Evolutionary conservation across 345 rosid genomes (phyloP).

Genomic region (Populus ilicifolia): DNA sequence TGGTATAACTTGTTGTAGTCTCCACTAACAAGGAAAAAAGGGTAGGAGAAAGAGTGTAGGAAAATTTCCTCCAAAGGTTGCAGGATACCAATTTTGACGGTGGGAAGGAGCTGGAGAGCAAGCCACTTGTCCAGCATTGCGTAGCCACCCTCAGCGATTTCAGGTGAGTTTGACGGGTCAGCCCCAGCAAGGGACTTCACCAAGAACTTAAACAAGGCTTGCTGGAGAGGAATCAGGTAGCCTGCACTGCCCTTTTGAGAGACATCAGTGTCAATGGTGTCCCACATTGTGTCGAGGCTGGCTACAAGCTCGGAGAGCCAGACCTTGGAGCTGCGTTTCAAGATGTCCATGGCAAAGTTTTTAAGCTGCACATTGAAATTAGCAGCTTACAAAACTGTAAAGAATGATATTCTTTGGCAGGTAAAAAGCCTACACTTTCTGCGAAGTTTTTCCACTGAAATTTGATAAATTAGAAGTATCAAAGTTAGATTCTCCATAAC

Average conservation of each 20-base stretch:
- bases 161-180: conserved; percentile 44
- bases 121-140: conserved; percentile 57
- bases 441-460: too few species aligned
- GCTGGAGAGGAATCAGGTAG: conserved; percentile 45
- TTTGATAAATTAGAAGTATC: too few species aligned
- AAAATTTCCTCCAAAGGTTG: conserved; percentile 73
- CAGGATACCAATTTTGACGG: conserved; percentile 31
- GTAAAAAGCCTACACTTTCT: too few species aligned
- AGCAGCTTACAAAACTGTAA: neutral
- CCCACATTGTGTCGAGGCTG: conserved; percentile 54
- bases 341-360: conserved; percentile 42
- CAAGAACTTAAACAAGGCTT: conserved; percentile 59
- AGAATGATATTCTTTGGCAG: too few species aligned
- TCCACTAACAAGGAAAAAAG: conserved; percentile 51
- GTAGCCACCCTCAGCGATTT: conserved; percentile 47
- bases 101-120: conserved; percentile 60
- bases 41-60: conserved; percentile 77
- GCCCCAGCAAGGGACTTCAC: conserved; percentile 53
- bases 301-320: conserved; percentile 48
- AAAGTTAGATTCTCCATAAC: too few species aligned
- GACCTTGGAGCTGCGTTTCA: conserved; percentile 65
- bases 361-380: conserved; percentile 42
- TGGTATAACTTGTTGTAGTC: conserved; percentile 49
- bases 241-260: conserved; percentile 38
- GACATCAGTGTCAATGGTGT: conserved; percentile 43